These are phyloP conservation scores for Blastomyces emzantsi DNA, from an alignment of 2,329 filamentous ascomycete species.

Conservation along the genomic window DNA sequence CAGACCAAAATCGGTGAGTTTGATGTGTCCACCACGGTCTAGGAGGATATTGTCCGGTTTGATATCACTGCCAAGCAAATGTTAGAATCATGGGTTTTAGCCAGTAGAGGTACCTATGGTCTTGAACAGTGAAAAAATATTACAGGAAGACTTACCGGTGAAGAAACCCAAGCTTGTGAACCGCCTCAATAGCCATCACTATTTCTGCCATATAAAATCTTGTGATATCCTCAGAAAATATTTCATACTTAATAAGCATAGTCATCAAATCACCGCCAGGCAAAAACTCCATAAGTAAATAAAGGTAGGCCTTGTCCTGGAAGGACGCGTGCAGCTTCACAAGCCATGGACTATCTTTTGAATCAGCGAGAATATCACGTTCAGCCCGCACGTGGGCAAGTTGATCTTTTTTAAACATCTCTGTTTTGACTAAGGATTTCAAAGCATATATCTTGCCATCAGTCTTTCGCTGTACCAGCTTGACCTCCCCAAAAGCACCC, in stretches of 20 bases:
- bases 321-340: constrained; percentile 98
- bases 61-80: constrained; percentile 61
- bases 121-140: not conserved
- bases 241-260: constrained; percentile 99
- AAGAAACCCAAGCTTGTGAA: constrained; percentile 96
- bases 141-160: constrained; percentile 63
- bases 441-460: constrained; percentile 97
- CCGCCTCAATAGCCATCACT: constrained; percentile 94
- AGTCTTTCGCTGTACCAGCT: constrained; percentile 90
- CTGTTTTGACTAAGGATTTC: constrained; percentile 96
- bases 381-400: constrained; percentile 94
- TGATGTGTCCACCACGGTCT: constrained; percentile 92
- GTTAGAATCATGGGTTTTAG: constrained; percentile 1
- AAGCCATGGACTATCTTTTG: constrained; percentile 94
- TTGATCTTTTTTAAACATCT: constrained; percentile 99
- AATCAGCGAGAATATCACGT: constrained; percentile 94
- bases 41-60: constrained; percentile 98
- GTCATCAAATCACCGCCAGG: constrained; percentile 98
- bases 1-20: constrained; percentile 94
- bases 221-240: constrained; percentile 97
- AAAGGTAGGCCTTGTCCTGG: constrained; percentile 91
- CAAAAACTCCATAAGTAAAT: constrained; percentile 99
- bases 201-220: constrained; percentile 99
- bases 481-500: constrained; percentile 96
- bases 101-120: not conserved